phyloP scores from a whole-genome alignment of 1,139 yeast species.

The Yarrowia galli region DNA sequence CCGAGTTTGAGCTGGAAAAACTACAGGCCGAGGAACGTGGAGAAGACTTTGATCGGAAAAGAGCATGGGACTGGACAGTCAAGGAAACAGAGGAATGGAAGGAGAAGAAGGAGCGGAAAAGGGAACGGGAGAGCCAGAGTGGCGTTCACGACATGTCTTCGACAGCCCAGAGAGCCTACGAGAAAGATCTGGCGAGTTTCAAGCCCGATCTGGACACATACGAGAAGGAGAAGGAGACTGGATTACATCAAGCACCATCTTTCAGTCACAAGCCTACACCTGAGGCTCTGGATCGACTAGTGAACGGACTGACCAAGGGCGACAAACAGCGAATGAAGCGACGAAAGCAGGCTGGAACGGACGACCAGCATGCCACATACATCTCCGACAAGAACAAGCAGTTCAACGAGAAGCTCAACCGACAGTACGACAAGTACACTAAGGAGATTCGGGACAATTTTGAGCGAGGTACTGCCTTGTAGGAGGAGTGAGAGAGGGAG shows the following conservation, averaged over 20 bases:
- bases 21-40: conserved; percentile 54
- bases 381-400: conserved; percentile 80
- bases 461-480: conserved; percentile 54
- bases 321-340: conserved; percentile 51
- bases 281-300: conserved; percentile 55
- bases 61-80: conserved; percentile 68
- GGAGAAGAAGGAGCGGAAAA: conserved; percentile 51
- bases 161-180: conserved; percentile 64
- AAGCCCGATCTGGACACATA: conserved; percentile 58
- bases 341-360: conserved; percentile 50
- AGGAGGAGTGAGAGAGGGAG: background rate
- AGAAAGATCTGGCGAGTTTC: conserved; percentile 56
- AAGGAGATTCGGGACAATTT: conserved; percentile 53
- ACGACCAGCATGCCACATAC: conserved; percentile 53
- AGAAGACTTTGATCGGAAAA: conserved; percentile 54
- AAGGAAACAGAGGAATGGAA: conserved; percentile 77
- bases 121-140: conserved; percentile 42
- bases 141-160: conserved; percentile 48
- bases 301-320: conserved; percentile 53
- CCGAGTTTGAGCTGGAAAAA: conserved; percentile 54
- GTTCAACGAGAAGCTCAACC: conserved; percentile 73
- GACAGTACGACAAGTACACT: conserved; percentile 61
- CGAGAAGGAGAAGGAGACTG: conserved; percentile 49
- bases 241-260: conserved; percentile 43
- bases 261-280: conserved; percentile 52